phyloP scores from a whole-genome alignment of 305 asterid species.

The Stenogyne calaminthoides region DNA sequence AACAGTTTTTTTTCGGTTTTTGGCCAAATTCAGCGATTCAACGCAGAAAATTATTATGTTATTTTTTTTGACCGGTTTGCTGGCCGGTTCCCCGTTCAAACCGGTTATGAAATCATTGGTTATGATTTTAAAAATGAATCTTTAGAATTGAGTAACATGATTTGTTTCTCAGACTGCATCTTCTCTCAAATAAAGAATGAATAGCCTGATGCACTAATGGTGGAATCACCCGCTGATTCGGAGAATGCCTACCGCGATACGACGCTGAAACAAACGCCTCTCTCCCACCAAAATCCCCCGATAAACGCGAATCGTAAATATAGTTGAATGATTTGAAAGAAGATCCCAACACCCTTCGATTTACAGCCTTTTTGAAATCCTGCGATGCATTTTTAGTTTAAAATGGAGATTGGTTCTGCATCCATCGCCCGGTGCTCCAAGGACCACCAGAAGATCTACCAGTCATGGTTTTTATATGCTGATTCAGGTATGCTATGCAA shows the following conservation, averaged over 20 bases:
- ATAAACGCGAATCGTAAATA: neutral
- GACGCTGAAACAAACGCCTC: conserved; percentile 2
- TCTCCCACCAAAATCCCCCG: neutral
- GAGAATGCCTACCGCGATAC: conserved; percentile 20
- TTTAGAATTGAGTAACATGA: neutral
- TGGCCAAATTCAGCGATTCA: too few species aligned
- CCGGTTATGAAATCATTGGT: too few species aligned
- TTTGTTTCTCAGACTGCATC: neutral
- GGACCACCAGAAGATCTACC: conserved; percentile 67
- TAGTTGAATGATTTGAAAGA: neutral
- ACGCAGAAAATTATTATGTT: too few species aligned
- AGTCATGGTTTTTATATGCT: conserved; percentile 60
- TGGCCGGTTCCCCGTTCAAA: too few species aligned
- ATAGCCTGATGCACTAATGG: neutral
- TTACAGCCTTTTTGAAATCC: neutral
- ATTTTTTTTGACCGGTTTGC: too few species aligned
- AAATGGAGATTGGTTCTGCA: conserved; percentile 69
- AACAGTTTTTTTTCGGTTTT: too few species aligned
- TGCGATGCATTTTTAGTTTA: neutral
- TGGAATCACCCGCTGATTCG: conserved; percentile 24
- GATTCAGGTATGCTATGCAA: conserved; percentile 63
- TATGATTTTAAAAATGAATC: too few species aligned
- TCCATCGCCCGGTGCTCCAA: conserved; percentile 66
- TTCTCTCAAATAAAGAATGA: neutral
- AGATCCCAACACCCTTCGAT: neutral